Evolutionary conservation across 2,329 filamentous ascomycete species (phyloP).

Genomic region (Elsinoe perseae): DNA sequence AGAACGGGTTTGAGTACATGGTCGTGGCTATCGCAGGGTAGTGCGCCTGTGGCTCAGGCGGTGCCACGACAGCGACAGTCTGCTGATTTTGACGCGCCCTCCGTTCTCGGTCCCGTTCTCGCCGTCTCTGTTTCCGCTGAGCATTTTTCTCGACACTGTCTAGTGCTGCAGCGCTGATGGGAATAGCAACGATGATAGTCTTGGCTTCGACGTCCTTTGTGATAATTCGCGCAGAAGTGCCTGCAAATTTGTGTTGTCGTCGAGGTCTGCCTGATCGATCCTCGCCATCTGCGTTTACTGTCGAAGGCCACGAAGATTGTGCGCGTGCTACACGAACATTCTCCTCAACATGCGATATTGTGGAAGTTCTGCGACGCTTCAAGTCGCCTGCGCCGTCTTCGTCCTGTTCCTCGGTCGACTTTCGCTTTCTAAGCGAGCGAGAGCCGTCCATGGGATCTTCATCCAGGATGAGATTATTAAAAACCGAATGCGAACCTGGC

Average conservation of each 20-base stretch:
- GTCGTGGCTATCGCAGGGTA: conserved; percentile 53
- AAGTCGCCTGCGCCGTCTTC: conserved; percentile 32
- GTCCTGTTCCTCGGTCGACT: conserved; percentile 61
- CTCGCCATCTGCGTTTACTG: conserved; percentile 19
- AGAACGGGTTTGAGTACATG: conserved; percentile 69
- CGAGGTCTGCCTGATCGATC: conserved; percentile 4
- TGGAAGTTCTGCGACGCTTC: conserved; percentile 37
- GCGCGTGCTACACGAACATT: conserved; percentile 18
- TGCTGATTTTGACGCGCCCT: conserved; percentile 40
- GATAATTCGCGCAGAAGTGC: conserved; percentile 20
- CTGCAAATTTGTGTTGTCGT: conserved; percentile 4
- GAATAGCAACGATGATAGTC: conserved; percentile 48
- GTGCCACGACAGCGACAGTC: conserved; percentile 29
- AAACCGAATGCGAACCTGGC: conserved; percentile 67
- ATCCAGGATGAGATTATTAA: conserved; percentile 63
- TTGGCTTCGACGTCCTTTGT: conserved; percentile 22
- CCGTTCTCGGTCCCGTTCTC: conserved; percentile 37
- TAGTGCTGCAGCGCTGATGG: conserved; percentile 29
- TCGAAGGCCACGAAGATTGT: background rate
- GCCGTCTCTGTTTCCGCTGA: conserved; percentile 47
- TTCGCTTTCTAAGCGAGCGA: conserved; percentile 73
- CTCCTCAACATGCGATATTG: conserved; percentile 28
- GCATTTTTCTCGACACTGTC: conserved; percentile 31
- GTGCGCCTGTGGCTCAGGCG: conserved; percentile 36
- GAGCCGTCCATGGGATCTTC: conserved; percentile 69